These are phyloP conservation scores for Myxozyma neotropica DNA, from an alignment of 805 yeast species.

Conservation along the genomic window DNA sequence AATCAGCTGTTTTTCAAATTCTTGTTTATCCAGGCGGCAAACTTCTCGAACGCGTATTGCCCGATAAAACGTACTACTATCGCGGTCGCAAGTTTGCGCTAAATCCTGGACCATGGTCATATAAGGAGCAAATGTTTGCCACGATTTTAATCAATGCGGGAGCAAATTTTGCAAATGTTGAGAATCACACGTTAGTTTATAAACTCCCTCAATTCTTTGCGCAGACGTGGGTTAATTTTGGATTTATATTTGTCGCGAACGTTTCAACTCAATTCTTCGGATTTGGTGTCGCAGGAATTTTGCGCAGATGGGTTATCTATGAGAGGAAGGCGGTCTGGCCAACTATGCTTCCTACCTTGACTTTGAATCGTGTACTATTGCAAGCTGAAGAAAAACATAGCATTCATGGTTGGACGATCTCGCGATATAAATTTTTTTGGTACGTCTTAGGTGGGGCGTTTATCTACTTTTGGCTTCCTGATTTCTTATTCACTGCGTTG, in stretches of 20 bases:
- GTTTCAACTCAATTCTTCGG: constrained; percentile 65
- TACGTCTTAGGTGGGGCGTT: constrained; percentile 50
- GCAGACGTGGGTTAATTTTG: constrained; percentile 41
- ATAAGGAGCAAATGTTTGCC: constrained; percentile 64
- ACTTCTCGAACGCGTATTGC: constrained; percentile 30
- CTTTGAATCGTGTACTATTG: constrained; percentile 57
- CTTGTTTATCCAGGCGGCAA: constrained; percentile 62
- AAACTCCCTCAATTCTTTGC: constrained; percentile 41
- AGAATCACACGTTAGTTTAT: constrained; percentile 46
- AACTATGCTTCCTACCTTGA: constrained; percentile 58
- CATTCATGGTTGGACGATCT: constrained; percentile 62
- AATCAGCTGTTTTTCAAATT: constrained; percentile 67
- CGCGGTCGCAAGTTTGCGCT: constrained; percentile 47
- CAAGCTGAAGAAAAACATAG: constrained; percentile 36
- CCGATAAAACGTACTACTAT: constrained; percentile 23
- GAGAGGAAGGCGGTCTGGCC: constrained; percentile 71
- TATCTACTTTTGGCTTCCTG: constrained; percentile 69
- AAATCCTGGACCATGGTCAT: constrained; percentile 63
- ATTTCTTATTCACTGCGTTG: constrained; percentile 61
- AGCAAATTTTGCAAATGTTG: constrained; percentile 43
- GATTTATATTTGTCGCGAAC: constrained; percentile 56
- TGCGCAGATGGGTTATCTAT: constrained; percentile 48
- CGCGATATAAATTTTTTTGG: constrained; percentile 55
- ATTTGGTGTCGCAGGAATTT: constrained; percentile 52
- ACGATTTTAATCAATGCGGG: constrained; percentile 45